Evolutionary conservation across 108 stramenopile genomes (phyloP).

Genomic region (Skeletonema costatum): DNA sequence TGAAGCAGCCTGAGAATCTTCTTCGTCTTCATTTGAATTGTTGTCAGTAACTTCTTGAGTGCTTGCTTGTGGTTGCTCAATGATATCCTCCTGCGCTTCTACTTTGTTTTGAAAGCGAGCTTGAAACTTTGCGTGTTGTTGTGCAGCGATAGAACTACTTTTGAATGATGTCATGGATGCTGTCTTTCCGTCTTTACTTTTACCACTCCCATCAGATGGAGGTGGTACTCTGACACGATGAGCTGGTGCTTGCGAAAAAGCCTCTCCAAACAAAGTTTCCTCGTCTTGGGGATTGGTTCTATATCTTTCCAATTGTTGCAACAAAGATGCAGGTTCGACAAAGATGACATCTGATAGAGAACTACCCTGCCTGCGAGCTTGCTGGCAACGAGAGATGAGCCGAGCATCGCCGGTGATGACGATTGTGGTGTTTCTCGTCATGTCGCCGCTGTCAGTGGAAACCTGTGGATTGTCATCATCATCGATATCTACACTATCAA

Average conservation of each 20-base stretch:
- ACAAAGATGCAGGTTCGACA: slow-evolving; percentile 46
- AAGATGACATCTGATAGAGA: slow-evolving; percentile 41
- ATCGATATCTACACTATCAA: neutral
- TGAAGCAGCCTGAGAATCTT: slow-evolving; percentile 2
- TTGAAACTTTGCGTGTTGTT: slow-evolving; percentile 44
- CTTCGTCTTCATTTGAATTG: slow-evolving; percentile 3
- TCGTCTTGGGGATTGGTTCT: slow-evolving; percentile 27
- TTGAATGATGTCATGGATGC: slow-evolving; percentile 39
- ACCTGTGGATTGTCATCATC: slow-evolving; percentile 7
- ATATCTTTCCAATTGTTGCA: slow-evolving; percentile 43
- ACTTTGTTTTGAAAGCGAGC: slow-evolving; percentile 23
- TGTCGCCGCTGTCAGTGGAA: neutral
- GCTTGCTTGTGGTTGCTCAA: neutral
- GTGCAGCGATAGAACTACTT: slow-evolving; percentile 29
- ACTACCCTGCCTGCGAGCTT: slow-evolving; percentile 27
- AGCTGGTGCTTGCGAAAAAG: neutral
- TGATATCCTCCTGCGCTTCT: neutral
- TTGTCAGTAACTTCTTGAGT: neutral
- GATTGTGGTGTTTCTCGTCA: slow-evolving; percentile 36
- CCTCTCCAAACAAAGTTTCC: slow-evolving; percentile 46
- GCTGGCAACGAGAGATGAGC: slow-evolving; percentile 48
- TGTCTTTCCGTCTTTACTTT: slow-evolving; percentile 35
- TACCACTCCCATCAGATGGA: neutral
- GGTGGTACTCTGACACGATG: neutral
- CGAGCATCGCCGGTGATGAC: slow-evolving; percentile 71